These are phyloP conservation scores for Oryza australiensis DNA, from an alignment of 176 grass and related monocot species.

Conservation along the genomic window DNA sequence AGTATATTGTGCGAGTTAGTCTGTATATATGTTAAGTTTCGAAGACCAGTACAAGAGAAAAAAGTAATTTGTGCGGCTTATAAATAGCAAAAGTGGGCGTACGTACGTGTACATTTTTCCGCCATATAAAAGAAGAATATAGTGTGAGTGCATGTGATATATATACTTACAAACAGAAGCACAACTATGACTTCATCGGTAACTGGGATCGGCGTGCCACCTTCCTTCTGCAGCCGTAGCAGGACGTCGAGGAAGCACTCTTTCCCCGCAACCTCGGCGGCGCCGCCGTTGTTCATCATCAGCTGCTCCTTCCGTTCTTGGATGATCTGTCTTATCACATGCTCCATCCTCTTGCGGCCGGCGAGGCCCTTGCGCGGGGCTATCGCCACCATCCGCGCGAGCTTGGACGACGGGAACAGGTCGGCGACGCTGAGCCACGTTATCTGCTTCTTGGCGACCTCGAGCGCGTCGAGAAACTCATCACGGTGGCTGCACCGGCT, in stretches of 20 bases:
- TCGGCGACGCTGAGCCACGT: neutral
- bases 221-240: constrained; percentile 16
- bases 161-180: constrained; percentile 20
- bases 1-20: no score
- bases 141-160: neutral
- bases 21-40: no score
- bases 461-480: constrained; percentile 8
- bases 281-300: neutral
- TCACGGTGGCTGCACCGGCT: constrained; percentile 29
- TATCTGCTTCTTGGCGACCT: neutral
- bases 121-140: neutral
- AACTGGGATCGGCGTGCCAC: neutral
- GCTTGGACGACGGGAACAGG: constrained; percentile 30
- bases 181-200: neutral
- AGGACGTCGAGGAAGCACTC: constrained; percentile 5
- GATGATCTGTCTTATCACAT: neutral
- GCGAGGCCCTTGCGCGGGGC: neutral
- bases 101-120: no score
- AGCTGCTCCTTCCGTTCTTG: neutral
- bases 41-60: no score
- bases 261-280: neutral
- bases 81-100: no score
- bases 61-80: no score
- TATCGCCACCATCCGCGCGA: neutral
- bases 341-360: neutral